Conservation (phyloP, 176 grass and related monocot species). For the Ananas comosus region DNA sequence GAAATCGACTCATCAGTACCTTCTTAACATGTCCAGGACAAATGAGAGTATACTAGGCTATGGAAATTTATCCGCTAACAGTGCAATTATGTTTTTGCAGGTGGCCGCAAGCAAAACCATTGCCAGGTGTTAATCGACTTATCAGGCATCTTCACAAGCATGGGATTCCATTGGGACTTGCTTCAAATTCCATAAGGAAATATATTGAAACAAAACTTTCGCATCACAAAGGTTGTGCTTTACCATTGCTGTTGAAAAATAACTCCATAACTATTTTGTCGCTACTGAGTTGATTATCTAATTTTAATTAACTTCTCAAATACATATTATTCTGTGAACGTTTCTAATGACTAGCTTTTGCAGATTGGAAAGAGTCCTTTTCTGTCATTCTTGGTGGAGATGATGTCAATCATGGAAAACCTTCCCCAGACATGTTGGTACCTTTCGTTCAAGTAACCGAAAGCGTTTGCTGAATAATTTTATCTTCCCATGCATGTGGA, state of each 20-base stretch:
- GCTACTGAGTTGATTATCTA: background rate
- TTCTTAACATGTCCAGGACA: background rate
- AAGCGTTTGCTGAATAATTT: background rate
- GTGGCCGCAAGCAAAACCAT: constrained; percentile 48
- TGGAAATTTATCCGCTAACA: background rate
- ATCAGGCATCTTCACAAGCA: constrained; percentile 63
- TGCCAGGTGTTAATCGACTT: constrained; percentile 74
- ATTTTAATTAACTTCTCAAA: background rate
- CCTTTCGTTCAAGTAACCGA: constrained; percentile 6
- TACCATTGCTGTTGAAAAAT: background rate
- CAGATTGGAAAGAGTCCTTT: constrained; percentile 73
- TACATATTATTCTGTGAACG: background rate
- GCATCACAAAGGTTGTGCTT: constrained; percentile 35
- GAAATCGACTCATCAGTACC: background rate
- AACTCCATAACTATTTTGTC: background rate
- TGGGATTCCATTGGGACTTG: constrained; percentile 57
- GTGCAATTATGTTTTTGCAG: constrained; percentile 27
- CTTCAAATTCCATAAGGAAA: constrained; percentile 79
- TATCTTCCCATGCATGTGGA: background rate
- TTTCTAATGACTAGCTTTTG: background rate
- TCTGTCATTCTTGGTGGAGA: constrained; percentile 79
- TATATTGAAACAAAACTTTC: constrained; percentile 58
- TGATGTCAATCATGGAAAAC: constrained; percentile 73
- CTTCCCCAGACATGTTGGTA: constrained; percentile 71
- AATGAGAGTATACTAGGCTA: background rate